Evolutionary conservation across 2,329 filamentous ascomycete species (phyloP).

Genomic region (Neofusicoccum cordaticola): DNA sequence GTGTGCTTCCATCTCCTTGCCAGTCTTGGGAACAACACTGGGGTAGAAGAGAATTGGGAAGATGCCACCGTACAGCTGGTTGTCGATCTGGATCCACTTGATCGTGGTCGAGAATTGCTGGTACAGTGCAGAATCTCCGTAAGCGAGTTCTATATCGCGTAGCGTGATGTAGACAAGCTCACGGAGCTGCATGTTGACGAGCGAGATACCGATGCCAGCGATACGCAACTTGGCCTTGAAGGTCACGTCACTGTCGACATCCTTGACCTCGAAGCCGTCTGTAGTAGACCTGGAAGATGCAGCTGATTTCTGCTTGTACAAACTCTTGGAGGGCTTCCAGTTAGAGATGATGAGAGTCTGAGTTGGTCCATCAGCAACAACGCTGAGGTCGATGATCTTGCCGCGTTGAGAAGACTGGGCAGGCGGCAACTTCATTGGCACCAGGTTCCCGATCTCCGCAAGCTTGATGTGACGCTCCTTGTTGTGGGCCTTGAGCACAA

Average conservation of each 20-base stretch:
- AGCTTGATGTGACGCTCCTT: conserved; percentile 90
- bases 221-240: conserved; percentile 87
- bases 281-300: conserved; percentile 57
- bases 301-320: conserved; percentile 70
- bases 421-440: conserved; percentile 86
- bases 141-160: conserved; percentile 84
- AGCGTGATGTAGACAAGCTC: conserved; percentile 93
- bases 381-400: conserved; percentile 95
- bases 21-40: conserved; percentile 94
- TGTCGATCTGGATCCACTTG: conserved; percentile 99
- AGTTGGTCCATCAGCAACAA: conserved; percentile 90
- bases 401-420: conserved; percentile 59
- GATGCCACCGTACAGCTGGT: conserved; percentile 95
- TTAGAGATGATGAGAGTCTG: conserved; percentile 93
- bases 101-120: conserved; percentile 87
- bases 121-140: conserved; percentile 88
- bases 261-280: conserved; percentile 88
- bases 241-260: conserved; percentile 80
- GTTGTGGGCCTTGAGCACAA: conserved; percentile 75
- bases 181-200: conserved; percentile 87
- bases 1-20: conserved; percentile 92
- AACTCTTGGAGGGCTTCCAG: conserved; percentile 86
- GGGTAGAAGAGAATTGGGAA: conserved; percentile 97
- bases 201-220: conserved; percentile 85
- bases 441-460: conserved; percentile 91